Percentiles rank a stretch among this genome's conserved stretches.
These are phyloP conservation scores for Vitellaria paradoxa DNA, from an alignment of 179 eudicot species.

Conservation along the genomic window DNA sequence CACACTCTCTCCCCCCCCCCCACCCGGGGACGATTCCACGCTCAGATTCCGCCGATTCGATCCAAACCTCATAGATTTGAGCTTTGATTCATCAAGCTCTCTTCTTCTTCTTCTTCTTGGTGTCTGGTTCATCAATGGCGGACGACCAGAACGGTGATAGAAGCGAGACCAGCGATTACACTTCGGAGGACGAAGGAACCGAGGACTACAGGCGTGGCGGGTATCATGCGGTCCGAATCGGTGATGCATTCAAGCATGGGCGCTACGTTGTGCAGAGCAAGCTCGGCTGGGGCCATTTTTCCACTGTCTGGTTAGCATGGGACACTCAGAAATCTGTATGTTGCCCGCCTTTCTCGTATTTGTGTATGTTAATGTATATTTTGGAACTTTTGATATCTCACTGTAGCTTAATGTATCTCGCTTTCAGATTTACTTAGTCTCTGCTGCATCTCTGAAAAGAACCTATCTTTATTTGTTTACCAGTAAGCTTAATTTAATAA, in stretches of 20 bases:
- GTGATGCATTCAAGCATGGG: slow-evolving; percentile 58
- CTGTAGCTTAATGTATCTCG: neutral
- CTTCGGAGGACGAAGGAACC: slow-evolving; percentile 69
- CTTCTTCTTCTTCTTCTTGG: neutral
- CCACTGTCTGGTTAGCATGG: slow-evolving; percentile 92
- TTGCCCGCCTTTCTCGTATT: neutral
- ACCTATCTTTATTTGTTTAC: neutral
- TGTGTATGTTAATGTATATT: neutral
- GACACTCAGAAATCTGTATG: slow-evolving; percentile 46
- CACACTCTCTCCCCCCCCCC: neutral
- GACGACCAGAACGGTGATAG: slow-evolving; percentile 25
- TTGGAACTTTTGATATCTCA: neutral
- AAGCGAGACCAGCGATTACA: slow-evolving; percentile 35
- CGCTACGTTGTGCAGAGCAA: slow-evolving; percentile 66
- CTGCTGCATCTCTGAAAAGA: neutral
- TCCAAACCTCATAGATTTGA: neutral
- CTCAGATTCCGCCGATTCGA: neutral
- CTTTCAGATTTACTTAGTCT: neutral
- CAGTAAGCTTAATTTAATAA: neutral
- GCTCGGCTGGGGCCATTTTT: slow-evolving; percentile 93
- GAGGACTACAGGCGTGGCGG: slow-evolving; percentile 76
- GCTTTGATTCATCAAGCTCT: neutral
- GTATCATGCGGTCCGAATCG: slow-evolving; percentile 63
- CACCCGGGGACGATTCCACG: neutral
- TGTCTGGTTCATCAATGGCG: slow-evolving; percentile 20